phyloP scores from a whole-genome alignment of 2,329 filamentous ascomycete species.

The Claviceps sp. region DNA sequence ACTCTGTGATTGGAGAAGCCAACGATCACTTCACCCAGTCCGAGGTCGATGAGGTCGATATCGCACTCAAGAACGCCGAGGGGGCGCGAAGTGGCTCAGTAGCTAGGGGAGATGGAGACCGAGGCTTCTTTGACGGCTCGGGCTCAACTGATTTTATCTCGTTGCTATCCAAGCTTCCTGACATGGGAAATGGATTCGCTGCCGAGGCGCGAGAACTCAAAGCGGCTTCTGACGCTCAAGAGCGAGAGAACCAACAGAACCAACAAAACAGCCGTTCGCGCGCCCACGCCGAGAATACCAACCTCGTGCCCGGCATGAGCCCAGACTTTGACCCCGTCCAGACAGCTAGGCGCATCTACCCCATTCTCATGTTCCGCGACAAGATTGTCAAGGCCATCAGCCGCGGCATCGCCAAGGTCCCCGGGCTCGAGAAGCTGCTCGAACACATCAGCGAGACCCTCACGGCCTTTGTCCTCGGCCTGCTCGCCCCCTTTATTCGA shows the following conservation, averaged over 20 bases:
- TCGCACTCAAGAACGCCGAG: slow-evolving; percentile 58
- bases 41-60: slow-evolving; percentile 69
- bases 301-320: slow-evolving; percentile 61
- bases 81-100: slow-evolving; percentile 25
- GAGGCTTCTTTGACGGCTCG: slow-evolving; percentile 29
- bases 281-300: slow-evolving; percentile 30
- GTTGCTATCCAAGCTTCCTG: slow-evolving; percentile 63
- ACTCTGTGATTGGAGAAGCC: slow-evolving; percentile 65
- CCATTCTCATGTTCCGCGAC: slow-evolving; percentile 86
- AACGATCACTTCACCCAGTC: slow-evolving; percentile 77
- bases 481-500: slow-evolving; percentile 82
- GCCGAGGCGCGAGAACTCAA: slow-evolving; percentile 52
- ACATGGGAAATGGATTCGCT: slow-evolving; percentile 51
- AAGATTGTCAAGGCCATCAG: slow-evolving; percentile 83
- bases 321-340: slow-evolving; percentile 65
- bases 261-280: slow-evolving; percentile 10
- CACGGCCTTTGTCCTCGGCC: slow-evolving; percentile 79
- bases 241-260: slow-evolving; percentile 44
- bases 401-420: slow-evolving; percentile 78
- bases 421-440: slow-evolving; percentile 76
- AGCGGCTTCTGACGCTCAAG: slow-evolving; percentile 47
- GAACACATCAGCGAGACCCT: slow-evolving; percentile 90
- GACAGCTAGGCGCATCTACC: slow-evolving; percentile 73
- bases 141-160: slow-evolving; percentile 49
- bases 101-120: slow-evolving; percentile 21